Evolutionary conservation across 2,329 filamentous ascomycete species (phyloP).

Genomic region (Aspergillus sp.): DNA sequence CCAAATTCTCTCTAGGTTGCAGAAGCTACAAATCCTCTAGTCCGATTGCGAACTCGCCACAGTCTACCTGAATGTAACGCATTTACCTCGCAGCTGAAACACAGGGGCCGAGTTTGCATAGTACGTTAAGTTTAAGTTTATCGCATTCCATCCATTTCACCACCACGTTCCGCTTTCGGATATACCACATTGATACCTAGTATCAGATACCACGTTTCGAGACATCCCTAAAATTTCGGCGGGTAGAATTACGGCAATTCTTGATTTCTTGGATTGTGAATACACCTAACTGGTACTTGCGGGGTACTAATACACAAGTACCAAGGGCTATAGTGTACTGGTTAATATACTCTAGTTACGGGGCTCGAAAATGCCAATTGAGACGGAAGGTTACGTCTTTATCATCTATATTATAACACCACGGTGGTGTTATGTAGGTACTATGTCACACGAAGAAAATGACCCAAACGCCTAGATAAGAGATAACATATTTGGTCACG

Average conservation of each 20-base stretch:
- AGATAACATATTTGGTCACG: conserved; percentile 13
- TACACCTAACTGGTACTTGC: too few species aligned
- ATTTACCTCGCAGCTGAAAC: background rate
- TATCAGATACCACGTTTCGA: too few species aligned
- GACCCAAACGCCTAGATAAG: conserved; percentile 28
- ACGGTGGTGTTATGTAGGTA: conserved; percentile 20
- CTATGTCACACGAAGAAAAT: conserved; percentile 28
- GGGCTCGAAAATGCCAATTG: background rate
- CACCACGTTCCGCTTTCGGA: too few species aligned
- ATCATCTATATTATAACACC: conserved; percentile 14
- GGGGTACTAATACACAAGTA: too few species aligned
- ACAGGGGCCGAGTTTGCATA: too few species aligned
- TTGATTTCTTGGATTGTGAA: too few species aligned
- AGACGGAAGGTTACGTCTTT: background rate
- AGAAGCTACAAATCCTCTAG: background rate
- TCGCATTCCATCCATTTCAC: too few species aligned
- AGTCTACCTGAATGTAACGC: background rate
- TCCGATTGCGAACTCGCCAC: background rate
- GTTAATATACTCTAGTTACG: background rate
- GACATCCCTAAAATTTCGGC: too few species aligned
- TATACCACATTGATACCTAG: too few species aligned
- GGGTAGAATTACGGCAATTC: too few species aligned
- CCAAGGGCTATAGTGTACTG: too few species aligned
- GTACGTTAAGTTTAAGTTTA: too few species aligned
- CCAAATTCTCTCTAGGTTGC: background rate